Conservation (phyloP, 2,329 filamentous ascomycete species). For the Pseudonectria foliicola region DNA sequence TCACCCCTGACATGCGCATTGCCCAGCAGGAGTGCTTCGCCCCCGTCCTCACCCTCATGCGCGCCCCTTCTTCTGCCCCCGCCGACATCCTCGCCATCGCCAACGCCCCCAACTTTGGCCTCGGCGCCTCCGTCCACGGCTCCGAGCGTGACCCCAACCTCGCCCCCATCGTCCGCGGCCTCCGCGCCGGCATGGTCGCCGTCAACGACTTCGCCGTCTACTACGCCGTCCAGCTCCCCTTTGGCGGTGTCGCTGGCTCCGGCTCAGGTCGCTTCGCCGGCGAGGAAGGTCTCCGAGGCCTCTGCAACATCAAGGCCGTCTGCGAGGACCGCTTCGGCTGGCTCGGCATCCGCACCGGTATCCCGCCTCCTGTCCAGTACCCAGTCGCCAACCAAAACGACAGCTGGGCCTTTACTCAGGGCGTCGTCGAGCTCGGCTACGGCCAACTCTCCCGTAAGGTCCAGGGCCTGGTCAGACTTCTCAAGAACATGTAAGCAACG, state of each 20-base stretch:
- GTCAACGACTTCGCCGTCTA: slow-evolving; percentile 93
- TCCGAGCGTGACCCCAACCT: slow-evolving; percentile 54
- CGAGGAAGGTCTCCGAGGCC: slow-evolving; percentile 72
- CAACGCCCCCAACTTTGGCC: slow-evolving; percentile 77
- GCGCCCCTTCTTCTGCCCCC: slow-evolving; percentile 52
- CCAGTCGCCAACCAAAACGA: slow-evolving; percentile 60
- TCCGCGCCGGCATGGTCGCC: slow-evolving; percentile 83
- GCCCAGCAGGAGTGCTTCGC: slow-evolving; percentile 90
- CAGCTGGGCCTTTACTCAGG: slow-evolving; percentile 59
- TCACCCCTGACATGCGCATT: slow-evolving; percentile 77
- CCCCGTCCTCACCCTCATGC: slow-evolving; percentile 82
- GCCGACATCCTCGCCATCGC: slow-evolving; percentile 66
- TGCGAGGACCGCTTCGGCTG: slow-evolving; percentile 65
- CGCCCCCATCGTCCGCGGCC: slow-evolving; percentile 54
- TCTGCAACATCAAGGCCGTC: slow-evolving; percentile 85
- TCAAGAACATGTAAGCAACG: slow-evolving; percentile 34
- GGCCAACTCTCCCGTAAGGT: slow-evolving; percentile 33
- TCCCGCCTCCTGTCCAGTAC: slow-evolving; percentile 75
- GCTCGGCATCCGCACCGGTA: slow-evolving; percentile 62
- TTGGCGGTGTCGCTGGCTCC: slow-evolving; percentile 83
- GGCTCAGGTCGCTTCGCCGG: slow-evolving; percentile 92
- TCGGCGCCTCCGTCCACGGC: slow-evolving; percentile 86
- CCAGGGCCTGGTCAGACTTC: slow-evolving; percentile 32
- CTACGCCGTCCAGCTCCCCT: slow-evolving; percentile 91
- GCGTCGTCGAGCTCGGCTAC: slow-evolving; percentile 56